phyloP scores from a whole-genome alignment of 2,329 filamentous ascomycete genomes.

The Botryotinia calthae region DNA sequence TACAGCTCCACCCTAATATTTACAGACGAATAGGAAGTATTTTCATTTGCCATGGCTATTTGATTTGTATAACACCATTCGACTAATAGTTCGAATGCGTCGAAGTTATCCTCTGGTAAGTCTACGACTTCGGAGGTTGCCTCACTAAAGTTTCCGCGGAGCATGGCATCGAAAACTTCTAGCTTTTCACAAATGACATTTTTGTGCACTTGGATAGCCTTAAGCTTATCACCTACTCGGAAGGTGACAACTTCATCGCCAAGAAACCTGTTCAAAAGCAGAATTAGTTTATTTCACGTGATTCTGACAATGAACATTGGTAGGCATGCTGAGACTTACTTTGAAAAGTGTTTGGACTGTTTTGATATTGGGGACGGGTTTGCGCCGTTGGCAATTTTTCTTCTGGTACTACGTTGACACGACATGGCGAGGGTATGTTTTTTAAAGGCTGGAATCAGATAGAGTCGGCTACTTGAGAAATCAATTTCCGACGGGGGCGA shows the following conservation, averaged over 20 bases:
- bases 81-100: constrained; percentile 12
- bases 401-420: not conserved
- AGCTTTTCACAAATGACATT: constrained; percentile 21
- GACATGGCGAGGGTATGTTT: not conserved
- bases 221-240: not conserved
- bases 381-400: not conserved
- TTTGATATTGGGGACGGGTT: not conserved
- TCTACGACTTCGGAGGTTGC: constrained; percentile 8
- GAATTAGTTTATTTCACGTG: not conserved
- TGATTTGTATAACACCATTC: constrained; percentile 13
- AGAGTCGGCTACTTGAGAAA: not conserved
- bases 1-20: not conserved
- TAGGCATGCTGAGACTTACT: not conserved
- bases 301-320: not conserved
- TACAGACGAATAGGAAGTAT: not conserved
- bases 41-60: not conserved
- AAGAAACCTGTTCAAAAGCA: not conserved
- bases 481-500: not conserved
- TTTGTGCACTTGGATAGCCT: constrained; percentile 15
- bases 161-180: constrained; percentile 21
- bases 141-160: constrained; percentile 21
- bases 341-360: not conserved
- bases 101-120: constrained; percentile 22
- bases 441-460: too few species aligned
- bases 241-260: not conserved